Evolutionary conservation across 2,329 filamentous ascomycete genomes (phyloP).

Genomic region (Ascomycota sp.): DNA sequence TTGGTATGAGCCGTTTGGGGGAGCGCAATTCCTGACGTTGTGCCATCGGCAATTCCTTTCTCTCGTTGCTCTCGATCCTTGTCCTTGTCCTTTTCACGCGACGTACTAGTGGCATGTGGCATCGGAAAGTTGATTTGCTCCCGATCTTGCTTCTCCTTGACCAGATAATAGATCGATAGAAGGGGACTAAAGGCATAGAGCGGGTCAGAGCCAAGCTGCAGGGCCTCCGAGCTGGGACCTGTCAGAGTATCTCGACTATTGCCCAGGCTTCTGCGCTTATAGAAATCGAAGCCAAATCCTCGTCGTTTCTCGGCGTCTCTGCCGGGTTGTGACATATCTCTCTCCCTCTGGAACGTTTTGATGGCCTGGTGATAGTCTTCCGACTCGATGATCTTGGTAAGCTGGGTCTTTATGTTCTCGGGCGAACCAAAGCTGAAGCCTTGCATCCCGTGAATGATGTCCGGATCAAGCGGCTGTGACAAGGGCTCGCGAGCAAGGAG

Average conservation of each 20-base stretch:
- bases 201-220: slow-evolving; percentile 65
- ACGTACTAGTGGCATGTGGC: slow-evolving; percentile 25
- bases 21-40: slow-evolving; percentile 50
- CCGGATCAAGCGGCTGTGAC: slow-evolving; percentile 59
- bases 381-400: slow-evolving; percentile 71
- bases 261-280: slow-evolving; percentile 76
- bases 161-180: slow-evolving; percentile 84
- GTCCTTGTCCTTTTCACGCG: slow-evolving; percentile 11
- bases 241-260: slow-evolving; percentile 72
- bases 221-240: slow-evolving; percentile 63
- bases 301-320: slow-evolving; percentile 61
- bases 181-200: slow-evolving; percentile 83
- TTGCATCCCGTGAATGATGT: slow-evolving; percentile 80
- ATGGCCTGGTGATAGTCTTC: slow-evolving; percentile 81
- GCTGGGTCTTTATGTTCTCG: slow-evolving; percentile 59
- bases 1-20: slow-evolving; percentile 84
- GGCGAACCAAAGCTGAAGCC: slow-evolving; percentile 90
- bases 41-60: slow-evolving; percentile 10
- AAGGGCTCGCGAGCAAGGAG: slow-evolving; percentile 66
- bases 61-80: slow-evolving; percentile 13
- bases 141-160: slow-evolving; percentile 79
- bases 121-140: slow-evolving; percentile 27
- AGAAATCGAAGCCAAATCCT: slow-evolving; percentile 83
- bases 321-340: slow-evolving; percentile 30
- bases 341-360: slow-evolving; percentile 45